These are phyloP conservation scores for Fragaria nilgerrensis DNA, from an alignment of 306 rosid genomes.

Conservation along the genomic window DNA sequence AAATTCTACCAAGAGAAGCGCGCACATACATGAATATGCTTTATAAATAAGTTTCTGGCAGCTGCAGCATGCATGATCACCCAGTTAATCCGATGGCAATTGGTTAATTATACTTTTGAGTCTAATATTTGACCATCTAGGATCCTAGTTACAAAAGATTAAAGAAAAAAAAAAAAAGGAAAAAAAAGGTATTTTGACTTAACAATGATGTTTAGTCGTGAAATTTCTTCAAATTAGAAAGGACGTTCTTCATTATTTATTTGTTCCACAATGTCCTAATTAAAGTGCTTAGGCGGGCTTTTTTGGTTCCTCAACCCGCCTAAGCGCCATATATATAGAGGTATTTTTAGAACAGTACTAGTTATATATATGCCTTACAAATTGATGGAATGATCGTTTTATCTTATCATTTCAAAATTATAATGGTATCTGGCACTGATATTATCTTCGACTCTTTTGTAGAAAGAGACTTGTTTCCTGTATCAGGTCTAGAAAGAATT, in stretches of 20 bases:
- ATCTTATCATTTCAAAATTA: not conserved
- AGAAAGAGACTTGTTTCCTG: not conserved
- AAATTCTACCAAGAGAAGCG: slow-evolving; percentile 21
- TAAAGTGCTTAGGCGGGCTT: too few relatives aligned
- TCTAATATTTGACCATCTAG: not conserved
- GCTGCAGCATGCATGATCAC: not conserved
- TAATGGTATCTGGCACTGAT: not conserved
- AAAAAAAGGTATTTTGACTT: not conserved
- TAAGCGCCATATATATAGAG: too few relatives aligned
- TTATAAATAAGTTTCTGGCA: slow-evolving; percentile 21
- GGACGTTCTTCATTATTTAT: too few relatives aligned
- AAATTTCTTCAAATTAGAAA: not conserved
- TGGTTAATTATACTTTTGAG: not conserved
- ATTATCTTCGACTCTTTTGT: not conserved
- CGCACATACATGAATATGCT: slow-evolving; percentile 30
- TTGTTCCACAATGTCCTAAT: too few relatives aligned
- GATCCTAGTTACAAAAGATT: not conserved
- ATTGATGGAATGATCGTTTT: too few relatives aligned
- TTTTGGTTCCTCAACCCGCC: too few relatives aligned
- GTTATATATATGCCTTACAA: too few relatives aligned
- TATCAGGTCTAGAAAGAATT: not conserved
- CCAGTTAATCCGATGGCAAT: not conserved
- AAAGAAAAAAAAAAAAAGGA: too few relatives aligned
- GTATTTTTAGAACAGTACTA: too few relatives aligned
- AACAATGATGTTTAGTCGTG: not conserved